Evolutionary conservation across 495 filamentous ascomycete species (phyloP).

Genomic region (Podospora pseudoanserina): DNA sequence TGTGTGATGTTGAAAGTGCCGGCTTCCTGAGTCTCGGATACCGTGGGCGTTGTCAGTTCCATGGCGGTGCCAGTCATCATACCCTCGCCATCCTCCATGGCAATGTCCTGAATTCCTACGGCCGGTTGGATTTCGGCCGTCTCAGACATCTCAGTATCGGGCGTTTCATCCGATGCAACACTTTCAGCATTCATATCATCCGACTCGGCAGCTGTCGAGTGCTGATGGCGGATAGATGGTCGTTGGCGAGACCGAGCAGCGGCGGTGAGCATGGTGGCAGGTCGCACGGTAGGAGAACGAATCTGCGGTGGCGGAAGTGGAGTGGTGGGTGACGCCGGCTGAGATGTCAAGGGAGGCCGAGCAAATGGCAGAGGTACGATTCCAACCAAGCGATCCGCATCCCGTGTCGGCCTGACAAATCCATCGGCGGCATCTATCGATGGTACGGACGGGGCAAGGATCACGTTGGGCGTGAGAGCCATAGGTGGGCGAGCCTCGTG

Average conservation of each 20-base stretch:
- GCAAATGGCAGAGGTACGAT: constrained; percentile 63
- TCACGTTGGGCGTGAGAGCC: constrained; percentile 48
- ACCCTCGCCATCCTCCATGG: constrained; percentile 69
- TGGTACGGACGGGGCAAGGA: constrained; percentile 64
- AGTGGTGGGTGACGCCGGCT: constrained; percentile 91
- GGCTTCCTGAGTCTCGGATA: constrained; percentile 76
- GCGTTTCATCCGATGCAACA: constrained; percentile 63
- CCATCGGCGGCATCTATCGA: constrained; percentile 71
- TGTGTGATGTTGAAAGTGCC: constrained; percentile 98
- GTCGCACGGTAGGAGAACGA: constrained; percentile 49
- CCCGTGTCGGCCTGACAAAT: constrained; percentile 78
- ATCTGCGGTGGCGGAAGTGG: constrained; percentile 64
- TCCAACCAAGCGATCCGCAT: constrained; percentile 79
- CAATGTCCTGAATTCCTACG: constrained; percentile 75
- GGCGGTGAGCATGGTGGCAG: constrained; percentile 48
- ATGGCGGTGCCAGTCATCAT: constrained; percentile 75
- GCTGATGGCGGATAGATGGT: constrained; percentile 81
- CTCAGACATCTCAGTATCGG: constrained; percentile 62
- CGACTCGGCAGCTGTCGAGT: constrained; percentile 77
- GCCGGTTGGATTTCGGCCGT: constrained; percentile 73
- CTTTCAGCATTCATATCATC: constrained; percentile 85
- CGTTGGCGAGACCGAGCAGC: constrained; percentile 51
- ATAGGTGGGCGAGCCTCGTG: constrained; percentile 44
- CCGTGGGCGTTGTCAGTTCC: constrained; percentile 69
- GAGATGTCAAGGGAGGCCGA: constrained; percentile 70